Conservation (phyloP, 1,284 basidiomycete species). For the Farysia itapuensis region DNA sequence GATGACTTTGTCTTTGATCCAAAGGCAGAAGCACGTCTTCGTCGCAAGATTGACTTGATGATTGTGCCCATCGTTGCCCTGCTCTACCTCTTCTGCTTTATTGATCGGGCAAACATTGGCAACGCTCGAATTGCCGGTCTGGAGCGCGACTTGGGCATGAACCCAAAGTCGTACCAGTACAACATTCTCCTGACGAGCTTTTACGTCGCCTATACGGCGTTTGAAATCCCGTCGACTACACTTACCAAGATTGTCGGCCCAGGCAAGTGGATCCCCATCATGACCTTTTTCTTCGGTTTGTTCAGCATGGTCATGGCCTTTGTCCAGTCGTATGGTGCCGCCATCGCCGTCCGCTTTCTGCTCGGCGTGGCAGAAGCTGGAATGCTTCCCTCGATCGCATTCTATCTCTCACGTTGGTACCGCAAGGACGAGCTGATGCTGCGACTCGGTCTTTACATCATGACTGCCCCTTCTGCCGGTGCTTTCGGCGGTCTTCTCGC, state of each 20-base stretch:
- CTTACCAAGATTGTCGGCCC: slow-evolving; percentile 62
- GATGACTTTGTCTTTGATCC: slow-evolving; percentile 63
- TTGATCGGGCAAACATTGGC: slow-evolving; percentile 44
- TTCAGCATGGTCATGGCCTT: slow-evolving; percentile 49
- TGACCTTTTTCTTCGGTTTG: slow-evolving; percentile 41
- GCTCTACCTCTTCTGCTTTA: slow-evolving; percentile 5
- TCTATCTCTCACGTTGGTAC: slow-evolving; percentile 59
- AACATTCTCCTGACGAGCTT: slow-evolving; percentile 48
- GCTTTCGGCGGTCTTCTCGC: slow-evolving; percentile 58
- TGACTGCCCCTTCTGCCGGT: slow-evolving; percentile 40
- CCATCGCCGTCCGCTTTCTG: slow-evolving; percentile 58
- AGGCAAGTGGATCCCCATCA: slow-evolving; percentile 59
- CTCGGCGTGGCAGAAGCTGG: slow-evolving; percentile 60
- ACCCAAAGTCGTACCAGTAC: slow-evolving; percentile 34
- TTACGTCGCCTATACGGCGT: slow-evolving; percentile 41
- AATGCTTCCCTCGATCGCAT: slow-evolving; percentile 51
- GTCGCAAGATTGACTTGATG: slow-evolving; percentile 42
- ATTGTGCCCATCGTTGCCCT: slow-evolving; percentile 1
- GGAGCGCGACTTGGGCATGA: slow-evolving; percentile 44
- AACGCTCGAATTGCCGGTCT: slow-evolving; percentile 47
- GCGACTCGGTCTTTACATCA: slow-evolving; percentile 55
- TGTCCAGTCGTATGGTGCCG: slow-evolving; percentile 53
- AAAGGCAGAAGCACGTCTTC: slow-evolving; percentile 18
- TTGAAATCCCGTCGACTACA: slow-evolving; percentile 69
- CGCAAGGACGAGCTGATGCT: slow-evolving; percentile 57